phyloP scores from a whole-genome alignment of 202 grass and related monocot genomes.

The Elaeis oleifera region DNA sequence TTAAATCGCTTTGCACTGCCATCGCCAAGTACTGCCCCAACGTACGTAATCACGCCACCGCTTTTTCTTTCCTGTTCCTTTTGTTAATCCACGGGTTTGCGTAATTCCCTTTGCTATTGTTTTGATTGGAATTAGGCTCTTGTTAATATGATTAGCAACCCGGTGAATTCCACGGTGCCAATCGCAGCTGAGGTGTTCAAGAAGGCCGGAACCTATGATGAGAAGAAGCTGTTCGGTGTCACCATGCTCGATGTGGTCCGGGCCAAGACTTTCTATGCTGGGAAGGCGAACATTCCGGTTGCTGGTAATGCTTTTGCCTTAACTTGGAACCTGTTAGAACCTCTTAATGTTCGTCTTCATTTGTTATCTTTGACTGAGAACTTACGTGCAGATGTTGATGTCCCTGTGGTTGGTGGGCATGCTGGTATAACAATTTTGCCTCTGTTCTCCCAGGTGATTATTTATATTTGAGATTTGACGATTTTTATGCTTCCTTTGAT shows the following conservation, averaged over 20 bases:
- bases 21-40: no score
- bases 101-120: not conserved
- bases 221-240: slow-evolving; percentile 90
- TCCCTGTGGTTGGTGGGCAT: slow-evolving; percentile 25
- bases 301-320: slow-evolving; percentile 28
- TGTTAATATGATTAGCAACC: slow-evolving; percentile 96
- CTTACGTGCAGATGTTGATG: slow-evolving; percentile 8
- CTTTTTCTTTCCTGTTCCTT: not conserved
- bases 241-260: slow-evolving; percentile 88
- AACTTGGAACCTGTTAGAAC: not conserved
- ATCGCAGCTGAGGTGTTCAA: slow-evolving; percentile 93
- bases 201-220: slow-evolving; percentile 77
- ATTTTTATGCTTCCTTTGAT: no score
- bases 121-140: slow-evolving; percentile 42
- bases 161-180: slow-evolving; percentile 83
- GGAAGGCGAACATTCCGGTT: slow-evolving; percentile 66
- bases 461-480: not conserved
- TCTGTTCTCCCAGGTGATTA: slow-evolving; percentile 18
- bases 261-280: slow-evolving; percentile 85
- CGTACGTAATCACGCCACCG: no score
- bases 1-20: no score
- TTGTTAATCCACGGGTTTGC: not conserved
- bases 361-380: no score
- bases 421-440: slow-evolving; percentile 26
- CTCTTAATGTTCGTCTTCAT: no score